Percentiles rank a stretch among this genome's conserved stretches.
Conservation (phyloP, 495 filamentous ascomycete species). For the Aspergillus asperescens region DNA sequence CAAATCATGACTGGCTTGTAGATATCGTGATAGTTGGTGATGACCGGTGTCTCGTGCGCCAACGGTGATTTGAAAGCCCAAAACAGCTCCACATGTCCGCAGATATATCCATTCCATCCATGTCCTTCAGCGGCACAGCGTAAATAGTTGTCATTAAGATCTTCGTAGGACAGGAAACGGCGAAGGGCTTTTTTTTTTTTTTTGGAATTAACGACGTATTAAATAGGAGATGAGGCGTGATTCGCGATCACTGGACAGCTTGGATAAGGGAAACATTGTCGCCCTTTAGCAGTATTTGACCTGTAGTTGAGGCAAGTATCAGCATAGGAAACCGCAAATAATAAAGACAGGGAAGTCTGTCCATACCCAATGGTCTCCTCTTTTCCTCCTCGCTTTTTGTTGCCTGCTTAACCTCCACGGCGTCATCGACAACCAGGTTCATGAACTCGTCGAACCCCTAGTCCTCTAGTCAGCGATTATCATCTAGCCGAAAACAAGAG, state of each 20-base stretch:
- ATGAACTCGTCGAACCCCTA: conserved; percentile 98
- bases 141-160: conserved; percentile 21
- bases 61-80: conserved; percentile 24
- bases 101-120: conserved; percentile 18
- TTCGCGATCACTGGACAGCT: conserved; percentile 48
- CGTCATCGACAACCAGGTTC: conserved; percentile 96
- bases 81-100: conserved; percentile 15
- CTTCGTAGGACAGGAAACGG: conserved; percentile 13
- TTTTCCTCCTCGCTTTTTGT: conserved; percentile 78
- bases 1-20: conserved; percentile 59
- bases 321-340: conserved; percentile 3
- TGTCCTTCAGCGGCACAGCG: conserved; percentile 16
- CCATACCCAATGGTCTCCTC: conserved; percentile 71
- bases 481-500: background rate
- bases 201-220: background rate
- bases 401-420: conserved; percentile 81
- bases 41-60: conserved; percentile 33
- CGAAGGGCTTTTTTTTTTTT: conserved; percentile 2
- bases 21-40: conserved; percentile 64
- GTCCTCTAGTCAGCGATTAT: background rate
- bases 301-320: conserved; percentile 43
- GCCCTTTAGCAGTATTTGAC: conserved; percentile 93
- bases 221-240: background rate
- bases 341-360: background rate
- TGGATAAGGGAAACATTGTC: conserved; percentile 97